Conservation (phyloP, 2,329 filamentous ascomycete genomes). For the Ascochyta pisi region DNA sequence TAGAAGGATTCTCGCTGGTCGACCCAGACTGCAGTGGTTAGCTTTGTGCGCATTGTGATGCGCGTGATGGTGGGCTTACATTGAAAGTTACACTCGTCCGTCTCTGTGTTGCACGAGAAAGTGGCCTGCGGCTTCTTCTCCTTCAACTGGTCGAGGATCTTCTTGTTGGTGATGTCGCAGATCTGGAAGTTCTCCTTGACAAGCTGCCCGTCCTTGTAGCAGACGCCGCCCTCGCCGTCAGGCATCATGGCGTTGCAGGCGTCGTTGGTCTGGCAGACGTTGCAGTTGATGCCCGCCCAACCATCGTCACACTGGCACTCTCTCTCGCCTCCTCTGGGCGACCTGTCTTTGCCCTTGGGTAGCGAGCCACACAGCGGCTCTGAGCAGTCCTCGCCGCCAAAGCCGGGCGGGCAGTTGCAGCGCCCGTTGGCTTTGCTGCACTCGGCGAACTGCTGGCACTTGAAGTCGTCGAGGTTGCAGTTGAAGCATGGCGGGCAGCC, state of each 20-base stretch:
- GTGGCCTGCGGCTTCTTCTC: conserved; percentile 90
- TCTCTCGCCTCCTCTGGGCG: conserved; percentile 71
- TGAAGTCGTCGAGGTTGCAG: conserved; percentile 91
- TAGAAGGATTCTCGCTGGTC: conserved; percentile 95
- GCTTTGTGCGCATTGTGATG: conserved; percentile 8
- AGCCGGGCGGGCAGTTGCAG: conserved; percentile 90
- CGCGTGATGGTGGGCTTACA: conserved; percentile 63
- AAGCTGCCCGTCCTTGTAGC: conserved; percentile 88
- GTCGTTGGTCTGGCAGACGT: conserved; percentile 80
- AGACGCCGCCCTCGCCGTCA: conserved; percentile 79
- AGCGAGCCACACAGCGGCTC: conserved; percentile 90
- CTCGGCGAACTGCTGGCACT: conserved; percentile 86
- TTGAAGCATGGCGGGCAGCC: conserved; percentile 94
- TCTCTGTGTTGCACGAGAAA: conserved; percentile 82
- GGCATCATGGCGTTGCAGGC: conserved; percentile 91
- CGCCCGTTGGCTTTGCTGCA: conserved; percentile 92
- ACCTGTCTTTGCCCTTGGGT: conserved; percentile 76
- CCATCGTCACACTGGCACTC: conserved; percentile 86
- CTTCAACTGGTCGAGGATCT: conserved; percentile 87
- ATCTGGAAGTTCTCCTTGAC: conserved; percentile 97
- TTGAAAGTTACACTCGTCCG: conserved; percentile 88
- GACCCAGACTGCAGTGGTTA: conserved; percentile 78
- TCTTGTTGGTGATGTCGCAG: conserved; percentile 95
- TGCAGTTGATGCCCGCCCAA: conserved; percentile 98
- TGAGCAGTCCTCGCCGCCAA: conserved; percentile 92